phyloP scores from a whole-genome alignment of 331 rosid genomes.

The Telfairia occidentalis region DNA sequence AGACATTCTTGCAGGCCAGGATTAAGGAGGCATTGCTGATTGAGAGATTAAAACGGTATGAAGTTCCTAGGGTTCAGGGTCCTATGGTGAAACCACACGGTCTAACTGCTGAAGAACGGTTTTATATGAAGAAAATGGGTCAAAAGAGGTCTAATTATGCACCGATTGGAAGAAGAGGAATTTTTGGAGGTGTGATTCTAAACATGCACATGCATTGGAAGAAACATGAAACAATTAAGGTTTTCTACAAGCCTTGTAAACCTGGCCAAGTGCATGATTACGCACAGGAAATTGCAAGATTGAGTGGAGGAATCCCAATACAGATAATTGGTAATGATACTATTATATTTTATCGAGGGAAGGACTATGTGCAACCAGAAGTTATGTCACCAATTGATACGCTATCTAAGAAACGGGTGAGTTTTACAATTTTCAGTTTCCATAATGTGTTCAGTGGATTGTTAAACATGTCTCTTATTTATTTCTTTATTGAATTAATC shows the following conservation, averaged over 20 bases:
- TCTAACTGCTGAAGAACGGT: conserved; percentile 75
- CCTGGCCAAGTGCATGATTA: conserved; percentile 79
- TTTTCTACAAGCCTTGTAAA: conserved; percentile 71
- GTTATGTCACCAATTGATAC: conserved; percentile 84
- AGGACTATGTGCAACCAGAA: conserved; percentile 63
- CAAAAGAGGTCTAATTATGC: conserved; percentile 84
- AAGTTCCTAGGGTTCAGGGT: conserved; percentile 65
- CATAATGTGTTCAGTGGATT: neutral
- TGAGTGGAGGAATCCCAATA: conserved; percentile 86
- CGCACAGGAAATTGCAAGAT: conserved; percentile 73
- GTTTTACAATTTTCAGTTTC: conserved; percentile 7
- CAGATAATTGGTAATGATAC: conserved; percentile 73
- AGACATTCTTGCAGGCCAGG: conserved; percentile 49
- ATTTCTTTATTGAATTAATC: neutral
- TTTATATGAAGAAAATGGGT: conserved; percentile 81
- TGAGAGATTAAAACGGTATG: conserved; percentile 74
- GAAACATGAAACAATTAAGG: conserved; percentile 81
- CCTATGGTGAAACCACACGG: conserved; percentile 58
- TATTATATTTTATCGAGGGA: conserved; percentile 76
- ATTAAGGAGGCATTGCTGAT: conserved; percentile 68
- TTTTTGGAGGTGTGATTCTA: conserved; percentile 89
- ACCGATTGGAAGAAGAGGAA: conserved; percentile 77
- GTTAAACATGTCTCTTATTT: neutral
- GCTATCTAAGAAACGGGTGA: conserved; percentile 77
- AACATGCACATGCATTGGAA: conserved; percentile 99